Evolutionary conservation across 1,139 yeast species (phyloP).

Genomic region (Geotrichum phurueaensis): DNA sequence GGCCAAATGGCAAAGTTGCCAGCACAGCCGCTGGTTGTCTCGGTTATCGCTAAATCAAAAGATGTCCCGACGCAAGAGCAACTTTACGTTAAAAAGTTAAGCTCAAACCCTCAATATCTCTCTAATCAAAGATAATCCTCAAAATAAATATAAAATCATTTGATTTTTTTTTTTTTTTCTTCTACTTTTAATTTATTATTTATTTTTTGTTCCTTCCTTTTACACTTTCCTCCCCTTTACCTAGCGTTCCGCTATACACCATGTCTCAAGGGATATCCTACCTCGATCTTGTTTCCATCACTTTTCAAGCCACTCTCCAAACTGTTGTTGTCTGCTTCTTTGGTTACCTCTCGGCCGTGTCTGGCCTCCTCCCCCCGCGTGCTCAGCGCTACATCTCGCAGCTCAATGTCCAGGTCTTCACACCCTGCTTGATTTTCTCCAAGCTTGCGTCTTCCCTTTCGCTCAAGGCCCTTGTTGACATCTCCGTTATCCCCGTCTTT

Average conservation of each 20-base stretch:
- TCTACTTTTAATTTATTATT: not conserved
- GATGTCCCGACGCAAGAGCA: not conserved
- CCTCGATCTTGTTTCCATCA: constrained; percentile 52
- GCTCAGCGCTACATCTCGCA: constrained; percentile 63
- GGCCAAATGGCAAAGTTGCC: no score
- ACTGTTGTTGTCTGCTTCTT: constrained; percentile 67
- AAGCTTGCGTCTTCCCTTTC: constrained; percentile 73
- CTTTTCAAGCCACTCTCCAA: constrained; percentile 74
- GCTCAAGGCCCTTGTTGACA: constrained; percentile 58
- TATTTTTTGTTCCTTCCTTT: not conserved
- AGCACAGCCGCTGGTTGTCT: no score
- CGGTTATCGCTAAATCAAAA: not conserved
- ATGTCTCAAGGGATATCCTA: constrained; percentile 41
- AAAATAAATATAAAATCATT: not conserved
- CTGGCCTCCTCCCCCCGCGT: constrained; percentile 51
- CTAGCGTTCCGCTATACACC: not conserved
- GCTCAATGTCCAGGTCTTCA: constrained; percentile 71
- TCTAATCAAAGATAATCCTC: not conserved
- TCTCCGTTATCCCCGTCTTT: constrained; percentile 67
- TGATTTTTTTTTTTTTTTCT: constrained; percentile 3
- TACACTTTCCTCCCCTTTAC: not conserved
- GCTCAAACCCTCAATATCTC: not conserved
- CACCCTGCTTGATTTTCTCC: constrained; percentile 77
- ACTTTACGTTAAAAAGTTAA: not conserved
- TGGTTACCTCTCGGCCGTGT: constrained; percentile 63